Evolutionary conservation across 2,329 filamentous ascomycete genomes (phyloP).

Genomic region (Spiromastix sp.): DNA sequence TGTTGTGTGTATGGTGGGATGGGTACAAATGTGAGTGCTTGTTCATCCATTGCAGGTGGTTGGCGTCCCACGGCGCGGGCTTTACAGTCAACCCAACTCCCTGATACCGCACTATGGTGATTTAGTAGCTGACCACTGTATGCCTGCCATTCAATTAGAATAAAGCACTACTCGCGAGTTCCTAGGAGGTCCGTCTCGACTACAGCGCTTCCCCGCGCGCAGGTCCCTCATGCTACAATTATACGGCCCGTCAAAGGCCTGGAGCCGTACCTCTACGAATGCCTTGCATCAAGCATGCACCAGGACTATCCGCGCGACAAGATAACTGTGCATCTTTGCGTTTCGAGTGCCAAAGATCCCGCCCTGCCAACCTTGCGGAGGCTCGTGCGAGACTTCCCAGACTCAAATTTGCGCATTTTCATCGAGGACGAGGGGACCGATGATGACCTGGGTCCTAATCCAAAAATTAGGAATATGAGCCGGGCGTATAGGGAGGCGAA

Average conservation of each 20-base stretch:
- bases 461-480: conserved; percentile 97
- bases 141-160: no score
- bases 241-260: conserved; percentile 90
- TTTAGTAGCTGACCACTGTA: no score
- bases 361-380: conserved; percentile 64
- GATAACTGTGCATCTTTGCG: conserved; percentile 71
- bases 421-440: conserved; percentile 59
- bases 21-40: conserved; percentile 48
- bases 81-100: no score
- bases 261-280: conserved; percentile 84
- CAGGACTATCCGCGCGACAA: conserved; percentile 71
- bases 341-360: conserved; percentile 64
- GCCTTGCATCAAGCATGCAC: conserved; percentile 72
- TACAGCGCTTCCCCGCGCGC: conserved; percentile 21
- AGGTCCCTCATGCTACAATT: conserved; percentile 73
- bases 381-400: conserved; percentile 62
- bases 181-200: conserved; percentile 34
- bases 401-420: conserved; percentile 59
- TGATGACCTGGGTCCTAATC: conserved; percentile 73
- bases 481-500: conserved; percentile 81
- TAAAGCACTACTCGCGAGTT: conserved; percentile 40
- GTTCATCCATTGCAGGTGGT: no score
- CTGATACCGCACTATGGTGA: no score
- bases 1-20: conserved; percentile 48
- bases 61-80: no score